Percentiles rank a stretch among this genome's conserved stretches.
These are phyloP conservation scores for Arthrobotrys megalospora DNA, from an alignment of 2,329 filamentous ascomycete genomes.

Conservation along the genomic window DNA sequence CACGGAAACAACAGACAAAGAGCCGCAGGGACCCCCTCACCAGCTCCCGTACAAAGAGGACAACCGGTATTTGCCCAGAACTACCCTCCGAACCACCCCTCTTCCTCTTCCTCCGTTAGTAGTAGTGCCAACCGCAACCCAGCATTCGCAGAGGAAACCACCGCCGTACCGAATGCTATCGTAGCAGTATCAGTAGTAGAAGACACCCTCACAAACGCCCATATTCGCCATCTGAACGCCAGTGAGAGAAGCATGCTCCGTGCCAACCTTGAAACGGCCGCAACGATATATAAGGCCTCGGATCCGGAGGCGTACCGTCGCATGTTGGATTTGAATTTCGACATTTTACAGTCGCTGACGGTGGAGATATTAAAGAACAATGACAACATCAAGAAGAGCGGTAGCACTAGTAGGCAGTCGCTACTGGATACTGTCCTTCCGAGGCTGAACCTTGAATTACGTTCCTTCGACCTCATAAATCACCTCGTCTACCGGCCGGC, in stretches of 20 bases:
- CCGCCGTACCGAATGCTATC: conserved; percentile 19
- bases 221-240: conserved; percentile 37
- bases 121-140: conserved; percentile 41
- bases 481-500: conserved; percentile 47
- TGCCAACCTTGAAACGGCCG: conserved; percentile 32
- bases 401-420: not conserved
- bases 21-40: conserved; percentile 42
- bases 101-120: conserved; percentile 28
- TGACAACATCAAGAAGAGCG: not conserved
- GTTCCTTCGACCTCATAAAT: conserved; percentile 56
- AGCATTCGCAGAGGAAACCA: conserved; percentile 45
- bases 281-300: conserved; percentile 15
- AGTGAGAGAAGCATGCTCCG: conserved; percentile 47
- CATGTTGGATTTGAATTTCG: conserved; percentile 55
- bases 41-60: conserved; percentile 49
- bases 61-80: conserved; percentile 62
- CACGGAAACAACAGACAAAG: conserved; percentile 47
- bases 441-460: conserved; percentile 54
- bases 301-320: conserved; percentile 41
- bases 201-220: conserved; percentile 37
- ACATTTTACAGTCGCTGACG: conserved; percentile 49
- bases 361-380: conserved; percentile 41
- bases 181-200: conserved; percentile 48
- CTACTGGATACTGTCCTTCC: conserved; percentile 50
- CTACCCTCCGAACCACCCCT: conserved; percentile 43